Base-by-base conservation (phyloP, 2,329 filamentous ascomycete species). In the Calonectria pseudoreteaudii region DNA sequence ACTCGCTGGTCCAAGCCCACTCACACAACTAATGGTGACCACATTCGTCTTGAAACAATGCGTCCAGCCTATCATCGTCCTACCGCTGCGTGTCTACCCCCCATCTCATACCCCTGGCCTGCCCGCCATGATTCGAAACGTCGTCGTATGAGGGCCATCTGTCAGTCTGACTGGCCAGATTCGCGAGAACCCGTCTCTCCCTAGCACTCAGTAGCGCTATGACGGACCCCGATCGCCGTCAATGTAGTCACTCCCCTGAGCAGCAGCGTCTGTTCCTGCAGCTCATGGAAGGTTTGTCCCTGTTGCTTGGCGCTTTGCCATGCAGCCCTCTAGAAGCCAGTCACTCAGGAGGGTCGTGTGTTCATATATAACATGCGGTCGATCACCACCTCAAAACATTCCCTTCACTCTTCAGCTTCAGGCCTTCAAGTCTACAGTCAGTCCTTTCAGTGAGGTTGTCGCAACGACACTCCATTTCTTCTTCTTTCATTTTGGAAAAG, bases 81-180 rank as follows among this genome's bases (percentile, higher is more conserved):
- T 60, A 66, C 50, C 71, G 71, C 74, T 67, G 73, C 74, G 69
- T 72, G 72, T 79, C 71, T 28, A 64, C 72, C 74, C 73, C 71
- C 65, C 75, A 77, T 80, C 78, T 79, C 79, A 77, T 75, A 73
- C 76, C 80, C 80, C 80, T 82, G 76, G 76, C 72, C 78, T 79
- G 82, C 82, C 84, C 81, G 81, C 80, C 77, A 81, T 83, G 83
- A 85, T 78, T 85, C 85, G 82, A 85, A 86, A 83, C 81, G 74
- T 76, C 79, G 78, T 78, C 79, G 78, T 72, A 56, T 68, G 53
- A 73, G 71, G 62, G 69, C 70, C 53, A 73, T 76, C 66, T 73
- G 66, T 38, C 66, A 73, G 44, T 75, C 76, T 79, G 76, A 82
- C 74, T 80, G 79, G 79, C 74, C 72, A 64, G 71, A 74, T 50